Evolutionary conservation across 306 rosid species (phyloP), one percentile per base, ranked within the genome.

Genomic region (Vigna angularis): DNA sequence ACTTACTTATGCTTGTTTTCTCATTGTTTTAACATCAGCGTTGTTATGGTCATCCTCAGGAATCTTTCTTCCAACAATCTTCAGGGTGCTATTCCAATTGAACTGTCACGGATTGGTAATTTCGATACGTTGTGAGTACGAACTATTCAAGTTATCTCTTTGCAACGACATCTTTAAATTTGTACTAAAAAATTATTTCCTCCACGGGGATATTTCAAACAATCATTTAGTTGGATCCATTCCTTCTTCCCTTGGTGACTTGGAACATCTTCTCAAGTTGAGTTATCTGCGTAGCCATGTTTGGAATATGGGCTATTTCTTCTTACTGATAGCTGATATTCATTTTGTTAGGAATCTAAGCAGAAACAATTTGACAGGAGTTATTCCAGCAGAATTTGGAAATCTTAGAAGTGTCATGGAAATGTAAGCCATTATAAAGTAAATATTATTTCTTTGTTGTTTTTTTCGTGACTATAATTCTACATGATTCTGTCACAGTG

Each of bases 251-350:
- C 96, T 96, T 49, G 99, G 99, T 34, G 99, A 96, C 85, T 87
- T 96, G 90, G 99, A 96, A 81, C 99, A 96, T 88, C 98, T 96
- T 81, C 87, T 96, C 30, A 96, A 93, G 91, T 75, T 96, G 82
- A 87, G 98, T 86, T 73, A 62, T 70, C 49, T 52, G 24, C 42
- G 52, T 44, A 30, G 36, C 63, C 68, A 32, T 73, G 30, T 26
- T 10, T 55, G 11, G 65, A 53, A 38, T 11, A 14, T 22, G 8
- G 40, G 15, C 6, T 52, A 67, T 36, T 66, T 66, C 72, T 65
- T 81, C 57, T 72, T 70, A 74, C 79, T 87, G 84, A 85, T 65
- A 44, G 61, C 59, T 42, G 13, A 5, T 76, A 61, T 74, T 73
- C 16, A 11, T 66, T 78, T 55, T 77, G 68, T n/a, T 52, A 96